These are phyloP conservation scores for Entelexis paramagnoliae DNA, from an alignment of 1,139 yeast genomes.

Conservation along the genomic window DNA sequence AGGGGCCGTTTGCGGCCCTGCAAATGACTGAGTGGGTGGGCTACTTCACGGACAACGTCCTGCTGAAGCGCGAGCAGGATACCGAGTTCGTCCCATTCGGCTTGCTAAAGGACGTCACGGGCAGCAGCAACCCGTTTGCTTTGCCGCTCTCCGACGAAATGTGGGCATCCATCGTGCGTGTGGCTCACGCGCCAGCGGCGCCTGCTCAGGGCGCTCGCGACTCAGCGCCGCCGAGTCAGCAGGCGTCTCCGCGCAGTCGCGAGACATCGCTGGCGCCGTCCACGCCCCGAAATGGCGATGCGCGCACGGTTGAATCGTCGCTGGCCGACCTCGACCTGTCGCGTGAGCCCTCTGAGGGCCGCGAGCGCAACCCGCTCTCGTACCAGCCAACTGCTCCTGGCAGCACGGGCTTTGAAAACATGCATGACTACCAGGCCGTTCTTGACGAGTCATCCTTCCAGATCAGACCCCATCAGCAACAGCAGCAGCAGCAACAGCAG, in stretches of 20 bases:
- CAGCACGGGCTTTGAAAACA: neutral
- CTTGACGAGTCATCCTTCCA: neutral
- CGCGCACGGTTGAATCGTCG: neutral
- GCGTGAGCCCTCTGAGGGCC: neutral
- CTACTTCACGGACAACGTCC: conserved; percentile 11
- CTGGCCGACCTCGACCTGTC: conserved; percentile 7
- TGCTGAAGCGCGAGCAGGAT: conserved; percentile 14
- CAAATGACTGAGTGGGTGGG: conserved; percentile 20
- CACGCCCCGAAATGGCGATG: neutral
- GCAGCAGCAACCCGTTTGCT: conserved; percentile 13
- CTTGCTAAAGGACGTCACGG: conserved; percentile 9
- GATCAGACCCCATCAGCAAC: neutral
- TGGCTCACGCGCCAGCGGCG: neutral
- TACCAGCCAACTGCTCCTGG: neutral
- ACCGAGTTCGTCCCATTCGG: conserved; percentile 12
- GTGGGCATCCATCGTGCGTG: conserved; percentile 9
- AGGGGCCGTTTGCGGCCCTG: conserved; percentile 19
- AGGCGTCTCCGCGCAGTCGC: neutral
- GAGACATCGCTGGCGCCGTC: neutral
- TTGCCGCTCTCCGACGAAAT: conserved; percentile 4
- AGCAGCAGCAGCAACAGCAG: neutral
- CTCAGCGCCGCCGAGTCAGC: neutral
- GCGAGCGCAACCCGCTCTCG: neutral
- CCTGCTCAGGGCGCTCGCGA: neutral
- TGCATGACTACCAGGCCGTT: neutral